phyloP scores from a whole-genome alignment of 768 basidiomycete genomes.

The Psilocybe azurescens region DNA sequence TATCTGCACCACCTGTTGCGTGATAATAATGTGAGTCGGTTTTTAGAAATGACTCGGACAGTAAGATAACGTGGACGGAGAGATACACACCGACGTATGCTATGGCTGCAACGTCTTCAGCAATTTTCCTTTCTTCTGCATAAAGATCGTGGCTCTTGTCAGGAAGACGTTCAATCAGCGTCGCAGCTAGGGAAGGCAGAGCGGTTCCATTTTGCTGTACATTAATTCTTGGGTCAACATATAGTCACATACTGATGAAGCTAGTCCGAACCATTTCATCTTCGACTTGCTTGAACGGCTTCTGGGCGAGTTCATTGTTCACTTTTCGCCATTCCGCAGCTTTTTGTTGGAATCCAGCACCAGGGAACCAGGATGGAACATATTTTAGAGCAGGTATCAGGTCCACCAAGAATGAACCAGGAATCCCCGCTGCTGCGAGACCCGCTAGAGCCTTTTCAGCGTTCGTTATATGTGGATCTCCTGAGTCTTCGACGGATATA shows the following conservation, averaged over 20 bases:
- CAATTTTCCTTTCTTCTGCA: constrained; percentile 15
- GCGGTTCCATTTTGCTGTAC: constrained; percentile 10
- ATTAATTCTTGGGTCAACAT: background rate
- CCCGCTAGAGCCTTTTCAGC: constrained; percentile 34
- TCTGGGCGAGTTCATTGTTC: constrained; percentile 16
- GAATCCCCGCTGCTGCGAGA: constrained; percentile 27
- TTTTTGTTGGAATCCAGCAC: constrained; percentile 38
- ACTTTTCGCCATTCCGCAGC: constrained; percentile 23
- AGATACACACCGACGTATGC: constrained; percentile 23
- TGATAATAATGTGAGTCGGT: background rate
- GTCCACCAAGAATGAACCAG: constrained; percentile 32
- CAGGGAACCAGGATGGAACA: constrained; percentile 45
- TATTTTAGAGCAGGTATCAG: constrained; percentile 33
- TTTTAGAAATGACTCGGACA: background rate
- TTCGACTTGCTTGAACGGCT: constrained; percentile 25
- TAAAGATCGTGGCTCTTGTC: constrained; percentile 11
- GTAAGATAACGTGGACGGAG: too few species aligned
- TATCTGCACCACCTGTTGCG: background rate
- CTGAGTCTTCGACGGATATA: constrained; percentile 31
- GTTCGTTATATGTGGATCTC: constrained; percentile 39
- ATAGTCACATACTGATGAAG: background rate
- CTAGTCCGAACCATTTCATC: constrained; percentile 21
- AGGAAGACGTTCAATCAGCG: constrained; percentile 16
- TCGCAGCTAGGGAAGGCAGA: constrained; percentile 6
- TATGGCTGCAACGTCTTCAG: constrained; percentile 17